Evolutionary conservation across 2,329 filamentous ascomycete genomes (phyloP).

Genomic region (Plectosphaerella plurivora): DNA sequence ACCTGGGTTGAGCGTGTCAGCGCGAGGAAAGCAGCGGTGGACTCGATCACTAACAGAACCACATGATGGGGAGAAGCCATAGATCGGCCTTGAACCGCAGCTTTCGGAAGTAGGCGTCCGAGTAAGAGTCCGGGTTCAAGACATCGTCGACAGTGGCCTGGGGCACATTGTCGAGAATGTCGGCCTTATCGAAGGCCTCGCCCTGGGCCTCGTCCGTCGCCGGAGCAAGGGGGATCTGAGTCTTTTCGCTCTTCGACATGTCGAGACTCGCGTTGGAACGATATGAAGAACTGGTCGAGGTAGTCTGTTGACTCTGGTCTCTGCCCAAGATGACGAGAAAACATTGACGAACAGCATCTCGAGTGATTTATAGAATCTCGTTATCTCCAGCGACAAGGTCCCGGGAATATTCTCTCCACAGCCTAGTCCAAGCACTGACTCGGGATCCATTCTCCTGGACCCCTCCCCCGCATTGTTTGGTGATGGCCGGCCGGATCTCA

Average conservation of each 20-base stretch:
- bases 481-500: not conserved
- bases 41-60: slow-evolving; percentile 10
- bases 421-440: too few species aligned
- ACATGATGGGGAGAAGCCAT: slow-evolving; percentile 24
- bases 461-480: not conserved
- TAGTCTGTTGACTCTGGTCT: too few species aligned
- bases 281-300: too few species aligned
- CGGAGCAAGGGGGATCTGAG: not conserved
- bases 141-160: slow-evolving; percentile 6
- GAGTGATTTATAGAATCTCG: too few species aligned
- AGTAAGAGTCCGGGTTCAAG: slow-evolving; percentile 11
- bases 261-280: too few species aligned
- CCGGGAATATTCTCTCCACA: too few species aligned
- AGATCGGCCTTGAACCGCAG: slow-evolving; percentile 24
- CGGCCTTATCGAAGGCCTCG: not conserved
- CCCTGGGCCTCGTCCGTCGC: not conserved
- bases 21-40: not conserved
- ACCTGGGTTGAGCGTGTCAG: not conserved
- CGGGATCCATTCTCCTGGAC: not conserved
- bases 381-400: too few species aligned
- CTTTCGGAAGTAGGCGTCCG: slow-evolving; percentile 17
- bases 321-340: too few species aligned
- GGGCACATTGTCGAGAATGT: slow-evolving; percentile 2
- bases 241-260: not conserved
- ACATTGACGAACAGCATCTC: too few species aligned